phyloP scores from a whole-genome alignment of 176 grass and related monocot species.

The Oryza nivara region DNA sequence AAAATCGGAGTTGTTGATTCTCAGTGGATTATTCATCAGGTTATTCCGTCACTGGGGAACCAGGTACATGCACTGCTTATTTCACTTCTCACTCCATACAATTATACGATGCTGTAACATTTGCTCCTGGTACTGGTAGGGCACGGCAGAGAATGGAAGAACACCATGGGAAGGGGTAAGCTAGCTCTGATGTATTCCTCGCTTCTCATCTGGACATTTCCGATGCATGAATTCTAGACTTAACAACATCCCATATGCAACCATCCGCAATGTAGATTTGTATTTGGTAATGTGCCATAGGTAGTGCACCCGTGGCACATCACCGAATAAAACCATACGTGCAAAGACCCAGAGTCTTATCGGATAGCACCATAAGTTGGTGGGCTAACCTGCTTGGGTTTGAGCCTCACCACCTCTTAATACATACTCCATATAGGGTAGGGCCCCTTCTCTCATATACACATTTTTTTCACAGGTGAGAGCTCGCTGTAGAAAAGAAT shows the following conservation, averaged over 20 bases:
- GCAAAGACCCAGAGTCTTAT: no score
- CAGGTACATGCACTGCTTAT: conserved; percentile 50
- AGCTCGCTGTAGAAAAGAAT: conserved; percentile 86
- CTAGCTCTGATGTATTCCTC: not conserved
- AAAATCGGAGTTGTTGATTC: conserved; percentile 99
- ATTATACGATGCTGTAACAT: not conserved
- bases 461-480: conserved; percentile 47
- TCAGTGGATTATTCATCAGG: conserved; percentile 95
- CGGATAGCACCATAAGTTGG: no score
- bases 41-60: conserved; percentile 89
- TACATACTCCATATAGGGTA: no score
- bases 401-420: no score
- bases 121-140: conserved; percentile 40
- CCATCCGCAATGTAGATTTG: not conserved
- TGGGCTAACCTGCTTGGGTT: no score
- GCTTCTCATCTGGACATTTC: conserved; percentile 2
- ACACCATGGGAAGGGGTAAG: conserved; percentile 95
- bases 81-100: not conserved
- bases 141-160: conserved; percentile 70
- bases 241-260: not conserved
- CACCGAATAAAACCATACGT: no score
- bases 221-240: conserved; percentile 2
- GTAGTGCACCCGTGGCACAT: no score
- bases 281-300: not conserved
- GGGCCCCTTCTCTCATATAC: no score